A percentile compares a stretch with the other conserved stretches of the same genome.
Conservation (phyloP, 345 rosid genomes). For the Populus ilicifolia region DNA sequence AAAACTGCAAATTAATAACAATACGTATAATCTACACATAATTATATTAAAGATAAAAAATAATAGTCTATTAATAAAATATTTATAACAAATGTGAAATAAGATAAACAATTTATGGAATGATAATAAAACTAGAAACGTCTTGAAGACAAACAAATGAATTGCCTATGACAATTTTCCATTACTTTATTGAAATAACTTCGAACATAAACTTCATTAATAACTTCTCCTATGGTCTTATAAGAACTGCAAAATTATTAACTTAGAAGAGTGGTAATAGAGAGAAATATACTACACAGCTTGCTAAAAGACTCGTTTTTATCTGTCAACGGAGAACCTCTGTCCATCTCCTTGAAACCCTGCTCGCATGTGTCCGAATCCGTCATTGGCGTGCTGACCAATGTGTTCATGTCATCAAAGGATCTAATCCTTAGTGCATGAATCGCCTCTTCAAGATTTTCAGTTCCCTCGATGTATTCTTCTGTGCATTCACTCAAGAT, state of each 20-base stretch:
- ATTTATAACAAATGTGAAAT: too few species aligned
- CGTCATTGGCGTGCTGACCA: constrained; percentile 27
- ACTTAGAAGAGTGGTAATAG: constrained; percentile 13
- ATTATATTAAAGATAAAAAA: too few species aligned
- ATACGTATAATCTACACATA: too few species aligned
- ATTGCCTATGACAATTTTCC: too few species aligned
- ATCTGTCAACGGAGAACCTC: constrained; percentile 2
- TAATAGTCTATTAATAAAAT: too few species aligned
- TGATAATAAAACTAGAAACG: too few species aligned
- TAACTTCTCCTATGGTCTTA: too few species aligned
- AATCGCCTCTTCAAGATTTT: constrained; percentile 12
- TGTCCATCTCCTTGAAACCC: constrained; percentile 6
- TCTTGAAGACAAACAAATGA: too few species aligned
- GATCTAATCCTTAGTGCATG: constrained; percentile 9
- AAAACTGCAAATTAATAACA: too few species aligned
- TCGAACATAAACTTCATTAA: background rate
- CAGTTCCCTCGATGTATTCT: constrained; percentile 11
- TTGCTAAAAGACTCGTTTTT: constrained; percentile 17
- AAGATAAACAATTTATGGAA: too few species aligned
- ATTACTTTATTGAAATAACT: too few species aligned
- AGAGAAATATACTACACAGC: constrained; percentile 20
- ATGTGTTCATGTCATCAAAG: constrained; percentile 5
- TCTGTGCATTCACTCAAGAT: constrained; percentile 18
- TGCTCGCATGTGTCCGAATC: constrained; percentile 27
- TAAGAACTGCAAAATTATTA: background rate